These are phyloP conservation scores for Dichotomopilus funicola DNA, from an alignment of 2,329 filamentous ascomycete genomes.

Conservation along the genomic window DNA sequence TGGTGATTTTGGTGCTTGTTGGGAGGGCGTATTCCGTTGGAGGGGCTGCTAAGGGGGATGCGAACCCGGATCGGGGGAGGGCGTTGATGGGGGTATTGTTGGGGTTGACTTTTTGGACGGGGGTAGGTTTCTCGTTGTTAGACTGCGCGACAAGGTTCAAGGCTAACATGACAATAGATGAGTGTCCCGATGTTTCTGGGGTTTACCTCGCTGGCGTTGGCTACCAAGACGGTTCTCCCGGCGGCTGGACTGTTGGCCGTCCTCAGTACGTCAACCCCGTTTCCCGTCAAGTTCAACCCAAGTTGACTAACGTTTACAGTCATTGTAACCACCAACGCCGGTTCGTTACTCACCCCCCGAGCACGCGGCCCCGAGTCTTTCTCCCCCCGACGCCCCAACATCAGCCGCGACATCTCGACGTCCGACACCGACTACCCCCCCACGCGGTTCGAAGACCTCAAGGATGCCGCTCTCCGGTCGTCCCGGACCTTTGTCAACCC, in stretches of 20 bases:
- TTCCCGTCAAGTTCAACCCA: background rate
- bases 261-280: conserved; percentile 36
- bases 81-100: conserved; percentile 37
- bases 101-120: conserved; percentile 48
- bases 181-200: conserved; percentile 48
- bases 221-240: conserved; percentile 44
- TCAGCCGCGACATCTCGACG: conserved; percentile 36
- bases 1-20: conserved; percentile 39
- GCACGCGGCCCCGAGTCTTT: conserved; percentile 34
- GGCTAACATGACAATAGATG: conserved; percentile 32
- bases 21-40: conserved; percentile 36
- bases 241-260: conserved; percentile 43
- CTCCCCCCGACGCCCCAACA: conserved; percentile 31
- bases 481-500: conserved; percentile 33
- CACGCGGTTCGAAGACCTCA: conserved; percentile 44
- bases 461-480: conserved; percentile 34
- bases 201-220: conserved; percentile 35
- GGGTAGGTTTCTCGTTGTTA: conserved; percentile 35
- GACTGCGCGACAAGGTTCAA: background rate
- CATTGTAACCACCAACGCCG: conserved; percentile 36
- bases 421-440: conserved; percentile 40
- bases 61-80: conserved; percentile 31
- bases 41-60: conserved; percentile 26
- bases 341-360: conserved; percentile 27
- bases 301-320: conserved; percentile 27